These are phyloP conservation scores for Omphalea diandra DNA, from an alignment of 441 rosid species.

Conservation along the genomic window DNA sequence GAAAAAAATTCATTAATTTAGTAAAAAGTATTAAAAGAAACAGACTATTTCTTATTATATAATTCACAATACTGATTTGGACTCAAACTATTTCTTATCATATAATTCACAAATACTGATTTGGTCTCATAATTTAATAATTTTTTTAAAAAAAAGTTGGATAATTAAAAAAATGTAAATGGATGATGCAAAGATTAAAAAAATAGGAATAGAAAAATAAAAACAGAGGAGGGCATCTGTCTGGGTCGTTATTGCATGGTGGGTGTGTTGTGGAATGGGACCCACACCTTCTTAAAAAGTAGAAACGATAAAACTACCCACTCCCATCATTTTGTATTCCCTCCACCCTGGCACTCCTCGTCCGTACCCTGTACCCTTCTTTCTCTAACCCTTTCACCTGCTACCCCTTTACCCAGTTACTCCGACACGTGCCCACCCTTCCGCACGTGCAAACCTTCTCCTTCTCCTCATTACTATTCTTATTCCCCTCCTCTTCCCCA, in stretches of 20 bases:
- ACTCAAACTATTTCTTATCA: too few species aligned
- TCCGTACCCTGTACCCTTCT: conserved; percentile 41
- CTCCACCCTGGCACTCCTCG: conserved; percentile 57
- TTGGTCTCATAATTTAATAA: too few species aligned
- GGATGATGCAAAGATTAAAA: too few species aligned
- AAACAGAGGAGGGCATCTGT: not conserved
- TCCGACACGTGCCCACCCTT: conserved; percentile 18
- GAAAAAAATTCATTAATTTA: too few species aligned
- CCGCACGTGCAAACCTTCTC: conserved; percentile 37
- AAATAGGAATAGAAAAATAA: too few species aligned
- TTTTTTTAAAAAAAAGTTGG: too few species aligned
- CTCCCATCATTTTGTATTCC: conserved; percentile 45
- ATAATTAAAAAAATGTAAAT: too few species aligned
- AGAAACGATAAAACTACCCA: conserved; percentile 41
- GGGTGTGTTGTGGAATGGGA: not conserved
- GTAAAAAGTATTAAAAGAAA: too few species aligned
- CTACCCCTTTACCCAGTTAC: not conserved
- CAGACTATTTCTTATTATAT: too few species aligned
- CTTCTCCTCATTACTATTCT: not conserved
- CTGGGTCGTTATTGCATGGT: not conserved
- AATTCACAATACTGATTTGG: too few species aligned
- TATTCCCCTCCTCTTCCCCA: conserved; percentile 11
- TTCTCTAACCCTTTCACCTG: not conserved
- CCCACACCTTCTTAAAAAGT: not conserved
- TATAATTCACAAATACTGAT: too few species aligned